Evolutionary conservation across 352 stramenopile species (phyloP), one percentile per base, ranked within the genome.

Genomic region (Globisporangium okanoganense): DNA sequence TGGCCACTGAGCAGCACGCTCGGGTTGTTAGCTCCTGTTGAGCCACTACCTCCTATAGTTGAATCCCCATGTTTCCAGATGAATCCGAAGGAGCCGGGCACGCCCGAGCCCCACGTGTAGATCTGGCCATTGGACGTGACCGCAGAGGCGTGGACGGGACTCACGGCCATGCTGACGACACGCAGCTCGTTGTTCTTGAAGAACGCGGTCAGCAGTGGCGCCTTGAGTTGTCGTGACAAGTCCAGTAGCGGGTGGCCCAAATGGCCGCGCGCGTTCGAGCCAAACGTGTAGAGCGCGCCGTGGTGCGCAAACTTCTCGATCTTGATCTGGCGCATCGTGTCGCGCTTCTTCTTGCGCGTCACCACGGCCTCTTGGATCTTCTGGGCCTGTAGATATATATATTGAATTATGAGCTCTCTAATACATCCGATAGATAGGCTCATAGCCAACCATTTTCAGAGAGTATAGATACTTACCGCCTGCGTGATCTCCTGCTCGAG

Each of bases 111-210:
- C 82, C 82, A 92, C 12, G 82, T 92, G 61, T 85, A 92, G 3
- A 88, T 69, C 29, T 86, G 69, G 1, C 82, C 82, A 57, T 82
- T 76, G 0, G 82, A 88, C 7, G 78, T 82, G 40, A 92, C 82
- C 7, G 78, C 75, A 27, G 69, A 78, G 1, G 79, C 79, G 36
- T 92, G 82, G 0, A 84, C 78, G 16, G 77, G 61, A 24, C 79
- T 88, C 18, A 87, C 47, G 10, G 73, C 68, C 9, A 74, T 70
- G 10, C 54, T 49, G 2, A 82, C 66, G 27, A 92, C 78, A 0
- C 82, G 78, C 33, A 88, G 47, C 56, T 92, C 82, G 47, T 77
- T 86, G 57, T 88, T 80, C 56, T 89, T 88, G 66, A 92, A 92
- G 65, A 81, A 88, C 4, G 72, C 57, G 0, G 71, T 60, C 20